Percentiles rank a stretch among this genome's conserved stretches.
Evolutionary conservation across 2,329 filamentous ascomycete species (phyloP).

Genomic region (Exophiala aquamarina): DNA sequence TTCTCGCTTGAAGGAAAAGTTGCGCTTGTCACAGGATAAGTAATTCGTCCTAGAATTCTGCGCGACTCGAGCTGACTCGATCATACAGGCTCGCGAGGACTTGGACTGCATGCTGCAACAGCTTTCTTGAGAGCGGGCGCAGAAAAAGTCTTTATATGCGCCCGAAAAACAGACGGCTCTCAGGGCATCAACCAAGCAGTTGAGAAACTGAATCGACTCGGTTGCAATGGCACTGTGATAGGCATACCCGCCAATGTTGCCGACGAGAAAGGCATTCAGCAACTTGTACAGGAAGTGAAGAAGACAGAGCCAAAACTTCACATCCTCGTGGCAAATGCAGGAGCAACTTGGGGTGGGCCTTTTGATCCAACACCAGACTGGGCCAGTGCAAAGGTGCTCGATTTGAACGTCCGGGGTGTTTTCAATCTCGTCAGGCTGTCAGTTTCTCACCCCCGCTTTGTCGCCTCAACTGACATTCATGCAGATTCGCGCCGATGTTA

Average conservation of each 20-base stretch:
- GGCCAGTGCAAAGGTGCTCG: conserved; percentile 37
- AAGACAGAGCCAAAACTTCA: conserved; percentile 35
- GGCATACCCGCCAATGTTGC: conserved; percentile 40
- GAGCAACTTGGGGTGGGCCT: conserved; percentile 39
- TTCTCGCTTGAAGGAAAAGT: conserved; percentile 19
- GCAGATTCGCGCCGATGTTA: conserved; percentile 38
- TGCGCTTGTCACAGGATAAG: conserved; percentile 17
- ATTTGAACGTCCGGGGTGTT: conserved; percentile 41
- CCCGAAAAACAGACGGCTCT: conserved; percentile 38
- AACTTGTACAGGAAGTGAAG: conserved; percentile 34
- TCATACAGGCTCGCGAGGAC: conserved; percentile 39
- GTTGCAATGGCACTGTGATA: conserved; percentile 33
- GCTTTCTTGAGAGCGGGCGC: conserved; percentile 41
- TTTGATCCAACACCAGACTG: conserved; percentile 39
- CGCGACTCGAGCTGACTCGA: too few species aligned
- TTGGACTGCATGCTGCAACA: conserved; percentile 40
- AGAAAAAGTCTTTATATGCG: conserved; percentile 39
- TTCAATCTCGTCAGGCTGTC: conserved; percentile 40
- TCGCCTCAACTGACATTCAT: neutral
- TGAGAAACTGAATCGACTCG: conserved; percentile 38
- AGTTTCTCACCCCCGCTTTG: conserved; percentile 8
- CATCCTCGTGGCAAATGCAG: conserved; percentile 41
- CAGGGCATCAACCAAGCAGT: conserved; percentile 41
- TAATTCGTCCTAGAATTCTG: conserved; percentile 4
- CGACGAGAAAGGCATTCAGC: conserved; percentile 36